Base-by-base conservation (phyloP, 306 rosid species). In the Corylus americana region DNA sequence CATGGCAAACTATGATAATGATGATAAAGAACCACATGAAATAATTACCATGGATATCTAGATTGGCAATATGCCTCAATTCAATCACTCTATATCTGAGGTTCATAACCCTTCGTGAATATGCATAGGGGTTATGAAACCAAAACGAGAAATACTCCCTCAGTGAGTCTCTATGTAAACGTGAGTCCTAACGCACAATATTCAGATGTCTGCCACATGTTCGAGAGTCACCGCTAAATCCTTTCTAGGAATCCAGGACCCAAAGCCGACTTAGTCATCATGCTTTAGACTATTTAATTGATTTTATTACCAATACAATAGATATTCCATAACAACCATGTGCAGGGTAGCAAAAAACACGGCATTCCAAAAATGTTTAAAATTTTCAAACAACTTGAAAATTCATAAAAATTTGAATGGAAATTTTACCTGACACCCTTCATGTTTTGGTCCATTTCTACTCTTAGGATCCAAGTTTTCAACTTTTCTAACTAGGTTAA, bases 261-360 rank as follows among this genome's bases (percentile, higher is more conserved):
- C 35, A 35, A 35, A 7, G 47, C n/a, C 45, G 35, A 64, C 70
- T 35, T 4, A 16, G 45, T 63, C 16, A 35, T 62, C 70, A 64
- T 4, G 22, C 7, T 9, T 25, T 48, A 47, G 44, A 47, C 27
- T 29, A 17, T 51, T 42, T 37, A 25, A 71, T 71, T 39, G 5
- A 7, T 12, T 7, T 31, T 57, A 18, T 39, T 75, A 62, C 11
- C 50, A 66, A 50, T 2, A 14, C 31, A 22, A 69, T 54, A 73
- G 70, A 20, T 61, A 42, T 80, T 69, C 62, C 53, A 80, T 31
- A 72, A 51, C 73, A 73, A 59, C 61, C 57, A n/a, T 55, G 39
- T 31, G 49, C 37, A 70, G 57, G 73, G 76, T 62, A 75, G 50
- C 63, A 53, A 11, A 69, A 42, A 55, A 17, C 68, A 70, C 18